Evolutionary conservation across 768 basidiomycete species (phyloP), one percentile per base, ranked within the genome.

Genomic region (Podaxis rugospora): DNA sequence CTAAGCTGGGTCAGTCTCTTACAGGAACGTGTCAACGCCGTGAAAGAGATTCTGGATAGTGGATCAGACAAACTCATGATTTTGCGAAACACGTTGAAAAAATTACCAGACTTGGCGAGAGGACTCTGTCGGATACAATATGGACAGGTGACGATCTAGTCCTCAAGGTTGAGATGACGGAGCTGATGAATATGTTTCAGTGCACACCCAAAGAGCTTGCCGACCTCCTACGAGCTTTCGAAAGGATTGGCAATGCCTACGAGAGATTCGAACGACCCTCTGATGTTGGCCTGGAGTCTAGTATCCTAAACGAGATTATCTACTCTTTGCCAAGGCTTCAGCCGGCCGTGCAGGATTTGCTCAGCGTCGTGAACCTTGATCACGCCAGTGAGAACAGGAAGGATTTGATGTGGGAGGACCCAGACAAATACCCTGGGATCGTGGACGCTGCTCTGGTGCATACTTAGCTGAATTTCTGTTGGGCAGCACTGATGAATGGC

Each of bases 61-160:
- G 71, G 78, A 14, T 88, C 86, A 0, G 83, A 85, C 14, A 79
- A 80, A 46, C 75, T 95, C 44, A 81, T 83, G 37, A 81, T 80
- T 36, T 79, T 96, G n/a, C 84, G 89, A 16, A 79, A 83, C 37
- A 69, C 84, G n/a, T 76, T 96, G 58, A 86, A 75, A 68, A 83
- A 82, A 36, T 78, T 94, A n/a, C 94, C 95, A 0, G 95, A 98
- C 70, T 83, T 98, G 50, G 86, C 90, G 0, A 89, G 84, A 68
- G 96, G 96, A 0, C 75, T 98, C 14, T 89, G 87, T 62, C 79
- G 94, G 32, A 90, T 98, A 35, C 93, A 95, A 68, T 96, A 96
- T 66, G 91, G 93, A 51, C 91, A 93, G 77, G 93, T 93, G 64
- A 65, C 77, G 65, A 9, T n/a, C 37, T 50, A 32, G n/a, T 51